phyloP scores from a whole-genome alignment of 116 monocot genomes.

The Papilionanthe hybrid region DNA sequence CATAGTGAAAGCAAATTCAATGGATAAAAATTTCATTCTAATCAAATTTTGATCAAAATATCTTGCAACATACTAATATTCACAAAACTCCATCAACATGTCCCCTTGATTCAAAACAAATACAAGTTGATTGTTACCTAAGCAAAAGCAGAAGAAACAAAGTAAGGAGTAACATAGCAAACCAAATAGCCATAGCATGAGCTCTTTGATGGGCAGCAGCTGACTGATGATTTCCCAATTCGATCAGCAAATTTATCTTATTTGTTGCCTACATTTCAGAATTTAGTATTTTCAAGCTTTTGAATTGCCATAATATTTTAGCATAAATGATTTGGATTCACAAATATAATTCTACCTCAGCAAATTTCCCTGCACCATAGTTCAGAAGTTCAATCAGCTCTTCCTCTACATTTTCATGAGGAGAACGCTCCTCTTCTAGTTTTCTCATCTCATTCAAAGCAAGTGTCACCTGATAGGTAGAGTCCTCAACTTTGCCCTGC shows the following conservation, averaged over 20 bases:
- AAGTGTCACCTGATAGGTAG: no score
- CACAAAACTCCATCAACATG: no score
- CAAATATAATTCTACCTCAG: neutral
- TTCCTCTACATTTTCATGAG: constrained; percentile 23
- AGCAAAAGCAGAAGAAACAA: neutral
- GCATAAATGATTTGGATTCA: neutral
- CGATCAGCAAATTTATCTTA: neutral
- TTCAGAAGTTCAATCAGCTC: constrained; percentile 14
- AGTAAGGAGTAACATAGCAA: neutral
- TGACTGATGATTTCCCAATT: constrained; percentile 1
- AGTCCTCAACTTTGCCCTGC: no score
- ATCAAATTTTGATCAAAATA: no score
- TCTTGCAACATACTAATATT: no score
- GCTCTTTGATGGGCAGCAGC: constrained; percentile 35
- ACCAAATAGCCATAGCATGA: constrained; percentile 23
- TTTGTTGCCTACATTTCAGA: neutral
- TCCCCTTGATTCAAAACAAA: no score
- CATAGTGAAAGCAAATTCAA: no score
- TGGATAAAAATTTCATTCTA: no score
- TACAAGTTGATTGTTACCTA: neutral
- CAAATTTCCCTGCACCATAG: neutral
- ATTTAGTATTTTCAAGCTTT: no score
- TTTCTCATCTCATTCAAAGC: constrained; percentile 9
- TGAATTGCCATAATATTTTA: neutral
- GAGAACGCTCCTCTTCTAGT: constrained; percentile 23